phyloP scores from a whole-genome alignment of 176 grass and related monocot genomes.

The Ampelocalamus luodianensis region DNA sequence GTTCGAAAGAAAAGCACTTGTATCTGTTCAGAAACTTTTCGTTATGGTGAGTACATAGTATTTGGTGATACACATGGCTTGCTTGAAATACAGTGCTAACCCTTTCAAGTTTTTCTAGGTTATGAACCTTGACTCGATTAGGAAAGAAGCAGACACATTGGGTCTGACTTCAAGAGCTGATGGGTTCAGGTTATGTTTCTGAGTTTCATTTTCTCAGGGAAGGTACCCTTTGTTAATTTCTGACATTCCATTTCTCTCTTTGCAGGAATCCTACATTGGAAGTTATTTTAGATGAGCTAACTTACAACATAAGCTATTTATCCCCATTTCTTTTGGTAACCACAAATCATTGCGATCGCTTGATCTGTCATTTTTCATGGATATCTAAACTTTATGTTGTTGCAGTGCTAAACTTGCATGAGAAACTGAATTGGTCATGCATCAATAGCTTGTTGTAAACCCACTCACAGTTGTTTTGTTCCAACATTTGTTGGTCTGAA shows the following conservation, averaged over 20 bases:
- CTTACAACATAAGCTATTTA: slow-evolving; percentile 70
- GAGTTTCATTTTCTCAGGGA: slow-evolving; percentile 20
- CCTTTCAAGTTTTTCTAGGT: slow-evolving; percentile 54
- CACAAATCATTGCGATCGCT: slow-evolving; percentile 37
- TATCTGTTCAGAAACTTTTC: slow-evolving; percentile 68
- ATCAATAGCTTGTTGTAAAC: slow-evolving; percentile 31
- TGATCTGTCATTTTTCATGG: neutral
- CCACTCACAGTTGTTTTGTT: slow-evolving; percentile 15
- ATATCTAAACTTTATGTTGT: slow-evolving; percentile 23
- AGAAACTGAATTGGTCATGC: slow-evolving; percentile 16
- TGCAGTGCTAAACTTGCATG: slow-evolving; percentile 29
- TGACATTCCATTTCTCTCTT: slow-evolving; percentile 45
- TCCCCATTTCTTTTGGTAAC: slow-evolving; percentile 80
- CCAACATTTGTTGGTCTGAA: neutral
- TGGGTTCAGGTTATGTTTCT: slow-evolving; percentile 58
- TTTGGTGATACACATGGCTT: slow-evolving; percentile 44
- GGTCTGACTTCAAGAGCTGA: slow-evolving; percentile 79
- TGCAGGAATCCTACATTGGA: slow-evolving; percentile 77
- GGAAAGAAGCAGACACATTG: slow-evolving; percentile 75
- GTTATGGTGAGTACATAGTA: slow-evolving; percentile 61
- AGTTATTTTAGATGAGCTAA: slow-evolving; percentile 92
- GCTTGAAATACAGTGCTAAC: slow-evolving; percentile 31
- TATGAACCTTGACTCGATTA: slow-evolving; percentile 80
- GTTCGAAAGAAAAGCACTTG: slow-evolving; percentile 60
- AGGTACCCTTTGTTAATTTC: slow-evolving; percentile 21